phyloP scores from a whole-genome alignment of 2,329 filamentous ascomycete genomes.

The Calonectria pteridis region DNA sequence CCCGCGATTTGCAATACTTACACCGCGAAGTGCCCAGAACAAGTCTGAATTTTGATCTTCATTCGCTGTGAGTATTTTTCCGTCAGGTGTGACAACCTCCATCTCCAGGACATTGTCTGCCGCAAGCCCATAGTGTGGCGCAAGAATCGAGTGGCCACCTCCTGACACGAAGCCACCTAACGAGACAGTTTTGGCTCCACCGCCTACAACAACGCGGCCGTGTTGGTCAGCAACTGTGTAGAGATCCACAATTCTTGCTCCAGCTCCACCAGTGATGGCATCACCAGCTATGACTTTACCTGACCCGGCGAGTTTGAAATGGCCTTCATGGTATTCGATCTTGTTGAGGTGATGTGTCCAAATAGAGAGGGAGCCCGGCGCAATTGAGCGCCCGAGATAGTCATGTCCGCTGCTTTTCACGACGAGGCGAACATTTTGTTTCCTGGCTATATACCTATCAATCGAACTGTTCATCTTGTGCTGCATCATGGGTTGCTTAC shows the following conservation, averaged over 20 bases:
- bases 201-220: neutral
- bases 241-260: neutral
- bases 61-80: neutral
- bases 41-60: neutral
- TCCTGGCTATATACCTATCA: neutral
- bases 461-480: neutral
- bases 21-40: neutral
- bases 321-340: slow-evolving; percentile 31
- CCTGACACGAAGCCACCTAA: neutral
- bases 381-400: slow-evolving; percentile 28
- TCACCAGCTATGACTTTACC: neutral
- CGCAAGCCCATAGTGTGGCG: neutral
- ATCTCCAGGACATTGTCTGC: neutral
- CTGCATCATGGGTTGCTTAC: neutral
- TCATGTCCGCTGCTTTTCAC: slow-evolving; percentile 6
- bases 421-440: neutral
- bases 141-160: neutral
- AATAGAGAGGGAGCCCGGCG: slow-evolving; percentile 63
- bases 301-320: neutral
- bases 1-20: neutral
- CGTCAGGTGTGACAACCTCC: neutral
- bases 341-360: slow-evolving; percentile 63
- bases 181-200: neutral
- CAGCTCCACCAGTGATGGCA: neutral
- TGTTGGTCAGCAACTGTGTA: slow-evolving; percentile 1